Base-by-base conservation (phyloP, 2,329 filamentous ascomycete genomes). In the Paecilomyces sp. region DNA sequence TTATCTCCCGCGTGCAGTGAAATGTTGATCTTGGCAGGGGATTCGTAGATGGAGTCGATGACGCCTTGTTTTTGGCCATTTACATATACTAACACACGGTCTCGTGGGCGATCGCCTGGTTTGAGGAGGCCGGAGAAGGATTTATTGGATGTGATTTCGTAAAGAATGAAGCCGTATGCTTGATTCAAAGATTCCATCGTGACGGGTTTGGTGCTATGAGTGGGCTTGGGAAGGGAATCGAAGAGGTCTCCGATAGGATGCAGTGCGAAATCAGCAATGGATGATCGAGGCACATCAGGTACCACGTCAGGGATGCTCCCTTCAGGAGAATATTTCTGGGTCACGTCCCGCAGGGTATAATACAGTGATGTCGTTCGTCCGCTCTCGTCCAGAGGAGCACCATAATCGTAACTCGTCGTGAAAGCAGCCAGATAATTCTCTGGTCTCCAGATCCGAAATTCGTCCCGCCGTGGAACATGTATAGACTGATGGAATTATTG, bases 391-490 rank as follows among this genome's bases (percentile, higher is more conserved):
- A 83, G 70, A 1, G 80, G 78, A 0, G 80, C 71, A 25, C 79
- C 79, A 56, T 82, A 82, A 64, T 83, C 80, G 62, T 82, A 83
- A 61, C 77, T 80, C 2, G 77, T 77, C 0, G 76, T 81, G 55
- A 80, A 76, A 18, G 70, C 71, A 6, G 72, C 73, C 18, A 74
- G 72, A 11, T 53, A 34, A 8, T 68, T 68, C 57, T 77, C 74
- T 55, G 36, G 7, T 47, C 71, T 70, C 74, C 77, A 80, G 11
- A 79, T 66, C 73, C 81, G 61, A 77, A 82, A 59, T 81, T 82
- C 1, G 80, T 82, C 1, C 80, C 80, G 3, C 81, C 81, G 61
- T 83, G 80, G 61, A 82, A 78, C 80, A 82, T 82, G 65, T 82
- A 82, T 58, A 83, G 64, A 66, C 75, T 81, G 61, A 83, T 78